Evolutionary conservation across 2,329 filamentous ascomycete species (phyloP).

Genomic region (Aspergillus uvarum): DNA sequence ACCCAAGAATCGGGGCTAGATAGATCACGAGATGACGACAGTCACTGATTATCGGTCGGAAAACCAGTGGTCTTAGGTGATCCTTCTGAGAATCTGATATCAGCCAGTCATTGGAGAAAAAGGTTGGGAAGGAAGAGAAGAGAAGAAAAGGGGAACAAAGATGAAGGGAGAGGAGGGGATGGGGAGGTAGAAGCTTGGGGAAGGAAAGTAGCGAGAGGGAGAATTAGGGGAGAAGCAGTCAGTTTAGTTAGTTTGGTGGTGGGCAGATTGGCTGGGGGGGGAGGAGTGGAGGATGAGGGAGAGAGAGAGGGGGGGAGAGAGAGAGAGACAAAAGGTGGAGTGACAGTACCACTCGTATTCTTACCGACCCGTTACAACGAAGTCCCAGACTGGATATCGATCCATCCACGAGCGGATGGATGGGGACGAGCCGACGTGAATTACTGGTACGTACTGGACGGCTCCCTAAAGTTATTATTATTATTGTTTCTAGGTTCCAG

Average conservation of each 20-base stretch:
- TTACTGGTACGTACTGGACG: neutral
- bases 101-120: neutral
- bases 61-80: neutral
- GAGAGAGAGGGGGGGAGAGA: too few species aligned
- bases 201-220: neutral
- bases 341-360: constrained; percentile 4
- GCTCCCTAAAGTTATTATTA: neutral
- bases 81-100: neutral
- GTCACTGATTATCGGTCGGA: neutral
- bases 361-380: neutral
- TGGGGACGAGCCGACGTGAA: neutral
- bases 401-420: neutral
- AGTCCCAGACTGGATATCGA: neutral
- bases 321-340: neutral
- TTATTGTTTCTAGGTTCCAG: neutral
- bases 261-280: constrained; percentile 4
- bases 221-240: constrained; percentile 2
- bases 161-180: neutral
- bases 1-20: constrained; percentile 14
- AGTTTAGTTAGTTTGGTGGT: neutral
- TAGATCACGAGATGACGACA: constrained; percentile 1
- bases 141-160: constrained; percentile 1
- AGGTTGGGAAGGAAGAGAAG: neutral
- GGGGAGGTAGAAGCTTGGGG: neutral
- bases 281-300: neutral